Percentiles rank a stretch among this genome's conserved stretches.
Conservation (phyloP, 129 eudicot genomes). For the Calendula officinalis region DNA sequence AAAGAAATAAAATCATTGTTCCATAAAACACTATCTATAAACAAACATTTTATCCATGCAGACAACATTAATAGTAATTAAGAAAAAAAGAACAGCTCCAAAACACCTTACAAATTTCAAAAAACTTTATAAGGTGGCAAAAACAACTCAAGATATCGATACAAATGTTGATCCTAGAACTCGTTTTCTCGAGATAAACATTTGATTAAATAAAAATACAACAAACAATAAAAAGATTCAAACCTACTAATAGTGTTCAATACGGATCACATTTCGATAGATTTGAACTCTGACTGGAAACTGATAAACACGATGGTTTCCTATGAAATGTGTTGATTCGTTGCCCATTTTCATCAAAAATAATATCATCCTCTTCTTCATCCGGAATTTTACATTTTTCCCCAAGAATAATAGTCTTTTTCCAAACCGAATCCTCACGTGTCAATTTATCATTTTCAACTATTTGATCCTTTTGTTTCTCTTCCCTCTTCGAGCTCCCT, state of each 20-base stretch:
- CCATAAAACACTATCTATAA: too few relatives aligned
- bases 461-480: slow-evolving; percentile 9
- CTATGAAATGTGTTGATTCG: slow-evolving; percentile 44
- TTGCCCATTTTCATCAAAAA: slow-evolving; percentile 57
- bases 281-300: slow-evolving; percentile 41
- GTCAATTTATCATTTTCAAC: slow-evolving; percentile 29
- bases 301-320: slow-evolving; percentile 21
- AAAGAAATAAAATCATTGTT: too few relatives aligned
- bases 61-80: too few relatives aligned
- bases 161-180: too few relatives aligned
- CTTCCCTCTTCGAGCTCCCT: slow-evolving; percentile 26
- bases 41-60: too few relatives aligned
- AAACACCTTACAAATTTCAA: too few relatives aligned
- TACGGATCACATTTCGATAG: slow-evolving; percentile 22
- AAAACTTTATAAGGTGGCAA: too few relatives aligned
- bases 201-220: background rate
- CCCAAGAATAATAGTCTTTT: slow-evolving; percentile 71
- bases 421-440: slow-evolving; percentile 69
- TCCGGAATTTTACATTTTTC: slow-evolving; percentile 63
- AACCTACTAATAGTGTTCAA: slow-evolving; percentile 10
- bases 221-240: background rate
- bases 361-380: slow-evolving; percentile 49
- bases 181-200: too few relatives aligned
- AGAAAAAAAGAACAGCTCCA: too few relatives aligned
- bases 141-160: too few relatives aligned